These are phyloP conservation scores for Trichoderma reesei DNA, from an alignment of 495 filamentous ascomycete species.

Conservation along the genomic window DNA sequence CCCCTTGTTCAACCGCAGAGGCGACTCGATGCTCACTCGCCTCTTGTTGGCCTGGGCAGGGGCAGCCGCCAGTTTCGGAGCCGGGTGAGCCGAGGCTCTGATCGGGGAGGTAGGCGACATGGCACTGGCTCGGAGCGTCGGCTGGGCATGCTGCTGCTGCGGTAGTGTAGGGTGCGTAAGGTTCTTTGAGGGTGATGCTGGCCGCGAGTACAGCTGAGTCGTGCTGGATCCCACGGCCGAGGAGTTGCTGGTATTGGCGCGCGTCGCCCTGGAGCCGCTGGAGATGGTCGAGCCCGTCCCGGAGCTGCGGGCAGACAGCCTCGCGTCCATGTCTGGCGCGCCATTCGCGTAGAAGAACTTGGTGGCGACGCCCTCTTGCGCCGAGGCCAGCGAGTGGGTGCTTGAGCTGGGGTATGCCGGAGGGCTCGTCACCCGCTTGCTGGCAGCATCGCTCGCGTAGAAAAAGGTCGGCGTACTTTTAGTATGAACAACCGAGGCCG, in stretches of 20 bases:
- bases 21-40: constrained; percentile 10
- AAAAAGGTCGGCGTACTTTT: constrained; percentile 31
- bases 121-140: neutral
- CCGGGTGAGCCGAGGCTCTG: neutral
- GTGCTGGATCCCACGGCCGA: neutral
- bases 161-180: constrained; percentile 5
- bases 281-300: constrained; percentile 33
- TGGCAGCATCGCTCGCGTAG: constrained; percentile 22
- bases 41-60: neutral
- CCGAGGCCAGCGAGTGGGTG: constrained; percentile 10
- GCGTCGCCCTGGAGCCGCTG: constrained; percentile 24
- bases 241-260: neutral
- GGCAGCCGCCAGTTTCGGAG: neutral
- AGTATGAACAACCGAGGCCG: constrained; percentile 15
- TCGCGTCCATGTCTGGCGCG: constrained; percentile 29
- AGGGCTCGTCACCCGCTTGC: constrained; percentile 4
- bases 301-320: constrained; percentile 18
- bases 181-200: constrained; percentile 11
- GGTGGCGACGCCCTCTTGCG: constrained; percentile 30
- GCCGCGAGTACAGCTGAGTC: neutral
- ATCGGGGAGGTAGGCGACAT: neutral
- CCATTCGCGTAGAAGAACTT: constrained; percentile 73
- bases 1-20: constrained; percentile 10
- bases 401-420: neutral
- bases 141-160: neutral